Evolutionary conservation across 169 alveolate genomes (phyloP).

Genomic region (Besnoitia besnoiti): DNA sequence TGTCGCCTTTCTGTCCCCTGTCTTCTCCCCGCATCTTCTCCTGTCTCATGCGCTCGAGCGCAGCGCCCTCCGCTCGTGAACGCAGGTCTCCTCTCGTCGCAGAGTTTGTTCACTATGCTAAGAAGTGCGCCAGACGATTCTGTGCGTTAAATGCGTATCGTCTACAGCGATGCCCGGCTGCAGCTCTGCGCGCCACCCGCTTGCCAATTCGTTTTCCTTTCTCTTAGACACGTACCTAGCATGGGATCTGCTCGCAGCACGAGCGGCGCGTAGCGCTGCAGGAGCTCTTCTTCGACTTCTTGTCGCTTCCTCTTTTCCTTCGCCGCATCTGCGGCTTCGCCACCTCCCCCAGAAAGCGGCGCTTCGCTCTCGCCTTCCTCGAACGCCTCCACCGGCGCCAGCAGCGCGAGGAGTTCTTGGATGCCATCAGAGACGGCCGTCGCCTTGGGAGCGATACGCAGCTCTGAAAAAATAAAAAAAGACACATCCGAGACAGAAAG

Average conservation of each 20-base stretch:
- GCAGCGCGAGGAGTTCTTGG: slow-evolving; percentile 5
- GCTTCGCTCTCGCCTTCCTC: background rate
- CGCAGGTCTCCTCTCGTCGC: no score
- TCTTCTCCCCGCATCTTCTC: no score
- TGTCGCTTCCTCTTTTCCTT: background rate
- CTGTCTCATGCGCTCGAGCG: no score
- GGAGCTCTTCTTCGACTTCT: background rate
- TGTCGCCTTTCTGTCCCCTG: no score
- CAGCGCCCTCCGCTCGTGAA: no score
- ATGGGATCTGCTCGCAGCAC: slow-evolving; percentile 26
- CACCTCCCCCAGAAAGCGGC: background rate
- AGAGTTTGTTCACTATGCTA: no score
- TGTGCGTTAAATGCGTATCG: no score
- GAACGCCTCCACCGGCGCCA: background rate
- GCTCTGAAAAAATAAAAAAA: background rate
- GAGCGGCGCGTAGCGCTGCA: background rate
- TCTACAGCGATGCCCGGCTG: no score
- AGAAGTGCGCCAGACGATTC: no score
- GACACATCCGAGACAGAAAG: background rate
- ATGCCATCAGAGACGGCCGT: slow-evolving; percentile 25
- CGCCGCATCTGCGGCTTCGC: background rate
- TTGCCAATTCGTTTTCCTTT: background rate
- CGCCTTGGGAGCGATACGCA: slow-evolving; percentile 34
- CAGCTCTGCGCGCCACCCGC: no score
- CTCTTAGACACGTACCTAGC: background rate